Evolutionary conservation across 179 eudicot species (phyloP), one percentile per base, ranked within the genome.

Genomic region (Beta lomatogona): DNA sequence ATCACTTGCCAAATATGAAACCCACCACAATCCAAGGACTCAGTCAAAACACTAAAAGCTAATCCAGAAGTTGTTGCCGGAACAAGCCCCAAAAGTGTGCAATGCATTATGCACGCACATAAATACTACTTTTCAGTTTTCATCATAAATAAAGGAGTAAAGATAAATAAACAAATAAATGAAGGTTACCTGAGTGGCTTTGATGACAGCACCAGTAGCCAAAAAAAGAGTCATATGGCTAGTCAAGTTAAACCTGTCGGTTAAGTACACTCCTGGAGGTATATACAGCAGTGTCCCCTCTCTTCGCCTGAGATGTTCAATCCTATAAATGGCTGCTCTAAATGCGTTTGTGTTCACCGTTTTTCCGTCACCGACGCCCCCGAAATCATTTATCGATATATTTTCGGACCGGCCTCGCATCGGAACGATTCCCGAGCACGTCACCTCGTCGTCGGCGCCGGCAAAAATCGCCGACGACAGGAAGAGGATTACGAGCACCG

Each of bases 181-280:
- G 15, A 16, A 48, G 12, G 44, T 0, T 83, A 94, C 99, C 99
- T 87, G 92, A 15, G 98, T 88, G 18, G 97, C 97, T 84, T 86
- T 91, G 88, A 96, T 94, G 36, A 90, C 91, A 77, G 99, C 98
- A 66, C 91, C 98, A 48, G 46, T 80, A 69, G 97, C 93, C 92
- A 96, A 89, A 79, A 81, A 96, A 36, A 96, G 93, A n/a, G 99
- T 96, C 97, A 96, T 92, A 55, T 82, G 93, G 65, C 99, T 94
- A 3, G 99, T 94, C 13, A 96, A 90, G 72, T 92, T 93, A 81
- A 96, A 96, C 64, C 87, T 81, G 60, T 64, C 97, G 1, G 99
- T 96, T 70, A 96, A 84, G 73, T 82, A 96, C 45, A 86, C 95
- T 9, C 99, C 99, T 2, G 93, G 73, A 48, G 99, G 99, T 66